Conservation (phyloP, 2,329 filamentous ascomycete genomes). For the Paecilomyces dactylethromorphus region DNA sequence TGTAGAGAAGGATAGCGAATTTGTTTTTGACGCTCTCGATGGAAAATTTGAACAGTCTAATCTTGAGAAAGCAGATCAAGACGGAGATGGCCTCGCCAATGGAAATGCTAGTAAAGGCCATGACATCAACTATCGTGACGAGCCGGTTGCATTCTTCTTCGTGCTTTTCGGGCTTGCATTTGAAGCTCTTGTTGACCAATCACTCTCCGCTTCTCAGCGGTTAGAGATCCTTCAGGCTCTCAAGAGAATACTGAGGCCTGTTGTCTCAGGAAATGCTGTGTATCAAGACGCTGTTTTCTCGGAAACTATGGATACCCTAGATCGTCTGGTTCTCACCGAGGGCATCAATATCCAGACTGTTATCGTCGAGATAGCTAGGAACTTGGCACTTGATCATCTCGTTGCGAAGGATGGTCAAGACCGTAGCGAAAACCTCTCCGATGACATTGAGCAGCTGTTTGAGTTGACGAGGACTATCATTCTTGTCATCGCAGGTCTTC, state of each 20-base stretch:
- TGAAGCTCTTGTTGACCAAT: constrained; percentile 82
- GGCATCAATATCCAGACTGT: constrained; percentile 81
- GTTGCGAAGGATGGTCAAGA: constrained; percentile 67
- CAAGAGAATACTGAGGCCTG: constrained; percentile 90
- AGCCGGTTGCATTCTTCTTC: constrained; percentile 98
- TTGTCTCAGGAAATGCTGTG: constrained; percentile 91
- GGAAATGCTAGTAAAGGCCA: constrained; percentile 44
- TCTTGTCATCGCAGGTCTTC: constrained; percentile 75
- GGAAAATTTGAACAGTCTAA: constrained; percentile 55
- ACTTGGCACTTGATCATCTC: constrained; percentile 83
- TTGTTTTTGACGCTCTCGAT: constrained; percentile 94
- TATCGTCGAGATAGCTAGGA: constrained; percentile 89
- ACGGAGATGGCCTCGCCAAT: constrained; percentile 8
- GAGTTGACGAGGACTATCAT: constrained; percentile 96
- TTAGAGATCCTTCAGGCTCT: constrained; percentile 84
- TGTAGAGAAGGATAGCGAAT: constrained; percentile 95
- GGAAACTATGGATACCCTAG: constrained; percentile 92
- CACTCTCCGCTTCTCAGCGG: constrained; percentile 67
- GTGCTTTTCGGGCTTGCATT: constrained; percentile 95
- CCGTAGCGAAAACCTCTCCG: constrained; percentile 71
- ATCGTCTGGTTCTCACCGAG: constrained; percentile 87
- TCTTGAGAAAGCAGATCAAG: constrained; percentile 19
- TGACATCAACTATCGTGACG: constrained; percentile 95
- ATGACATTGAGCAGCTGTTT: constrained; percentile 97
- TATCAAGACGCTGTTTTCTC: constrained; percentile 94